phyloP scores from a whole-genome alignment of 2,329 filamentous ascomycete genomes.

The Lasiodiplodia hormozganensis region DNA sequence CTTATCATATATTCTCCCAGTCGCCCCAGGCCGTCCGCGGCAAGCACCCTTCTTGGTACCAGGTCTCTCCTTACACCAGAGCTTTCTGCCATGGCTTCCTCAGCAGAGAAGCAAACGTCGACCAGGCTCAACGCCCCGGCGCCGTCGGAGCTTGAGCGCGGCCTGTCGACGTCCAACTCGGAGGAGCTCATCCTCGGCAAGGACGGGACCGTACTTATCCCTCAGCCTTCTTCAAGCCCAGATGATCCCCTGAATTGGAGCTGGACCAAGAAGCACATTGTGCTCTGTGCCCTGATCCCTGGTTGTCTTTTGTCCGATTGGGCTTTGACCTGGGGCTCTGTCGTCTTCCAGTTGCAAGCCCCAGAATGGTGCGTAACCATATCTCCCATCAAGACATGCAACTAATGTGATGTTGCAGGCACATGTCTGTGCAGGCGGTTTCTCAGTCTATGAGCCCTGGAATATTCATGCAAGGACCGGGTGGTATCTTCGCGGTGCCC shows the following conservation, averaged over 20 bases:
- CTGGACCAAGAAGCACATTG: slow-evolving; percentile 36
- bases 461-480: slow-evolving; percentile 33
- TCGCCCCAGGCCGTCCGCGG: neutral
- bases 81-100: neutral
- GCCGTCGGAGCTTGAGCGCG: slow-evolving; percentile 9
- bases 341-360: slow-evolving; percentile 31
- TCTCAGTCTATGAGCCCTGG: slow-evolving; percentile 49
- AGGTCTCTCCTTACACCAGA: neutral
- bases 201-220: slow-evolving; percentile 34
- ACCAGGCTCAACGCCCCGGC: slow-evolving; percentile 1
- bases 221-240: slow-evolving; percentile 37
- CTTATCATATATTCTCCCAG: neutral
- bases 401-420: slow-evolving; percentile 38
- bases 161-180: slow-evolving; percentile 6
- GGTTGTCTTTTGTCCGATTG: slow-evolving; percentile 35
- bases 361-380: slow-evolving; percentile 22
- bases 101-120: slow-evolving; percentile 2
- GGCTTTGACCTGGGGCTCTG: slow-evolving; percentile 34
- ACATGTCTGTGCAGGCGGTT: slow-evolving; percentile 41
- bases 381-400: neutral
- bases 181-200: slow-evolving; percentile 18
- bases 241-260: slow-evolving; percentile 46
- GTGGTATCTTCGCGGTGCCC: slow-evolving; percentile 37
- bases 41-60: neutral
- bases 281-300: slow-evolving; percentile 35